These are phyloP conservation scores for Alternaria postmessia DNA, from an alignment of 2,329 filamentous ascomycete genomes.

Conservation along the genomic window DNA sequence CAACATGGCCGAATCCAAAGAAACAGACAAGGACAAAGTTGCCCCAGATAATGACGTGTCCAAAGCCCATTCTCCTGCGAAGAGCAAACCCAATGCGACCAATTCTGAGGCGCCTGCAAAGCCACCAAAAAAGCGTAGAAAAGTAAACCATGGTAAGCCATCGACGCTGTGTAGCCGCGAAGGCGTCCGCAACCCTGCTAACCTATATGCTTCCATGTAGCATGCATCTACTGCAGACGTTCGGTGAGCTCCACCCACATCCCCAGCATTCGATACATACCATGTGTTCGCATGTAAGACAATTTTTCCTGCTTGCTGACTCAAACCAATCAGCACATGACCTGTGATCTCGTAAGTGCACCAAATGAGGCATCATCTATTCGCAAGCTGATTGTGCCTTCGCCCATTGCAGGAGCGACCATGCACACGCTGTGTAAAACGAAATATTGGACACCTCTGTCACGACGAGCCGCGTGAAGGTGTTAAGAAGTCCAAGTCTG, in stretches of 20 bases:
- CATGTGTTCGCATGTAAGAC: constrained; percentile 26
- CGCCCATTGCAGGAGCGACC: constrained; percentile 77
- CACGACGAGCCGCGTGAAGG: constrained; percentile 93
- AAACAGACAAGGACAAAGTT: constrained; percentile 40
- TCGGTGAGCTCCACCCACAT: constrained; percentile 53
- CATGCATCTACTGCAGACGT: constrained; percentile 63
- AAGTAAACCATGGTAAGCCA: constrained; percentile 61
- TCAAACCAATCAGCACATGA: constrained; percentile 57
- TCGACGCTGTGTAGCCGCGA: constrained; percentile 34
- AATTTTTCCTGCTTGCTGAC: constrained; percentile 45
- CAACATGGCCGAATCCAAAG: constrained; percentile 45
- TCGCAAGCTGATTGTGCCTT: constrained; percentile 47
- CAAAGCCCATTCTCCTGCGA: constrained; percentile 40
- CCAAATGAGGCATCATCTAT: constrained; percentile 11
- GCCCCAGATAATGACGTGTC: constrained; percentile 34
- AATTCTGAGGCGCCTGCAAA: constrained; percentile 43
- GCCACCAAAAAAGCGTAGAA: constrained; percentile 59
- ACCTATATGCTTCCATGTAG: constrained; percentile 40
- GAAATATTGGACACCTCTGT: constrained; percentile 97
- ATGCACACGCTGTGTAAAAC: constrained; percentile 96
- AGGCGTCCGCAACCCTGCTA: constrained; percentile 37
- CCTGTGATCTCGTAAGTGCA: constrained; percentile 59
- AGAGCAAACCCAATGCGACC: constrained; percentile 39
- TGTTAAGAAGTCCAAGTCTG: constrained; percentile 78
- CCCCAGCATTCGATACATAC: constrained; percentile 32